A percentile compares a stretch with the other conserved stretches of the same genome.
Conservation (phyloP, 2,329 filamentous ascomycete genomes). For the Anisogramma anomala region DNA sequence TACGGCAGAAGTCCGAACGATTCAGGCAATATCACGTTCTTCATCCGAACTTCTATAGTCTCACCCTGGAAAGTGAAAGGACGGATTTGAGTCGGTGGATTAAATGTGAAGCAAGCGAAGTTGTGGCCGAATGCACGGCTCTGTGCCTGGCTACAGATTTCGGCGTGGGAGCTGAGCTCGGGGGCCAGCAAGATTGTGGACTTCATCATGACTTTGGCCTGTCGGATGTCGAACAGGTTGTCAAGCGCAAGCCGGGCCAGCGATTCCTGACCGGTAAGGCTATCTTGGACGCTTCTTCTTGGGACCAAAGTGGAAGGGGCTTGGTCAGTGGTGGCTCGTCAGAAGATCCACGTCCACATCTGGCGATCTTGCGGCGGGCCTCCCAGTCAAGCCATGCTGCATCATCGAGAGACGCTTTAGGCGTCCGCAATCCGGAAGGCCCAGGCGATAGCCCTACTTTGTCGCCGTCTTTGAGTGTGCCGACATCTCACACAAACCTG, state of each 20-base stretch:
- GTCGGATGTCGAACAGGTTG: slow-evolving; percentile 6
- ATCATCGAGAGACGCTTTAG: slow-evolving; percentile 36
- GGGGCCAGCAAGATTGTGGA: too few species aligned
- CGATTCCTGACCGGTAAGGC: slow-evolving; percentile 29
- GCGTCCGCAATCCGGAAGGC: slow-evolving; percentile 28
- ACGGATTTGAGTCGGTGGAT: slow-evolving; percentile 67
- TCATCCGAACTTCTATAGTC: slow-evolving; percentile 74
- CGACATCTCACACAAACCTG: slow-evolving; percentile 42
- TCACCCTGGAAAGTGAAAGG: slow-evolving; percentile 70
- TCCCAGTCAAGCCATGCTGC: slow-evolving; percentile 41
- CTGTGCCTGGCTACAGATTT: slow-evolving; percentile 36
- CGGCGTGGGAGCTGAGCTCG: slow-evolving; percentile 11
- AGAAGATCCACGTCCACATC: slow-evolving; percentile 27
- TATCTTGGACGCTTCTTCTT: slow-evolving; percentile 11
- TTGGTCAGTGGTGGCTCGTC: background rate
- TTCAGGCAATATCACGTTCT: slow-evolving; percentile 63
- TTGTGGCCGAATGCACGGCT: slow-evolving; percentile 68
- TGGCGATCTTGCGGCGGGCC: slow-evolving; percentile 29
- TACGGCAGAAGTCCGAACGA: slow-evolving; percentile 61
- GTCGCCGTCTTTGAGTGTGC: slow-evolving; percentile 36
- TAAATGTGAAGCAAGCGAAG: slow-evolving; percentile 66
- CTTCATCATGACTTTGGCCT: slow-evolving; percentile 7
- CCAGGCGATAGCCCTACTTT: slow-evolving; percentile 52
- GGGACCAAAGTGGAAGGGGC: slow-evolving; percentile 35
- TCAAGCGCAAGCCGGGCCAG: slow-evolving; percentile 23